phyloP scores from a whole-genome alignment of 371 early-diverging fungal genomes.

The Parasitella parasitica region DNA sequence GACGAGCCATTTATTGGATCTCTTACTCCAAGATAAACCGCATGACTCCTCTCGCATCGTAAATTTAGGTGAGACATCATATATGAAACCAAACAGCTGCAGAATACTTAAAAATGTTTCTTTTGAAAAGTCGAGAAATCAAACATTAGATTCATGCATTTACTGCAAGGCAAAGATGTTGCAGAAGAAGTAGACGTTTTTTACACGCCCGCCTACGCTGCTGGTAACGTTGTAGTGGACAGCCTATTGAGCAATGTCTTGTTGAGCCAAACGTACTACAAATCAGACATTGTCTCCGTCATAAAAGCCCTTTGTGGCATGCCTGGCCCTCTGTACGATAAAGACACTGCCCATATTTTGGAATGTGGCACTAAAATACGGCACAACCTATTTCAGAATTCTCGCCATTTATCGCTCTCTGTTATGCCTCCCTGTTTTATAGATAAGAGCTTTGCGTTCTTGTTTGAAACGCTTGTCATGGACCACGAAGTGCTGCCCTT shows the following conservation, averaged over 20 bases:
- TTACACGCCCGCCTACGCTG: slow-evolving; percentile 47
- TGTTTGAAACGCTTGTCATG: slow-evolving; percentile 42
- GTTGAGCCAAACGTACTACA: slow-evolving; percentile 47
- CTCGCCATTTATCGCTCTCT: slow-evolving; percentile 33
- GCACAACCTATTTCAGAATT: slow-evolving; percentile 16
- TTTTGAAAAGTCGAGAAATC: slow-evolving; percentile 33
- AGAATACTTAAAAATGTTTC: too few species aligned
- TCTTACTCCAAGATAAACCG: slow-evolving; percentile 26
- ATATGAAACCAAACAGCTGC: not conserved
- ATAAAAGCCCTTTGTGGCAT: slow-evolving; percentile 54
- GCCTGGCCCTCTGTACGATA: slow-evolving; percentile 37
- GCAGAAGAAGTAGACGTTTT: slow-evolving; percentile 32
- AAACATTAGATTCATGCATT: slow-evolving; percentile 48
- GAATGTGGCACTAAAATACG: slow-evolving; percentile 20
- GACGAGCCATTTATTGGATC: slow-evolving; percentile 39
- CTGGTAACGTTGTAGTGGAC: slow-evolving; percentile 50
- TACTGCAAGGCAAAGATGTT: slow-evolving; percentile 35
- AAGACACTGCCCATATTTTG: slow-evolving; percentile 23
- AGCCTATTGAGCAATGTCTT: slow-evolving; percentile 45
- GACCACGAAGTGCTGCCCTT: slow-evolving; percentile 40
- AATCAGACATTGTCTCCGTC: slow-evolving; percentile 49
- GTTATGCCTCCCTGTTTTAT: slow-evolving; percentile 35
- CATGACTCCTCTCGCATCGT: slow-evolving; percentile 28
- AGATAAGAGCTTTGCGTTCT: slow-evolving; percentile 32
- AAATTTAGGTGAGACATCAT: slow-evolving; percentile 22